These are phyloP conservation scores for Inga leiocalycina DNA, from an alignment of 306 rosid genomes.

Conservation along the genomic window DNA sequence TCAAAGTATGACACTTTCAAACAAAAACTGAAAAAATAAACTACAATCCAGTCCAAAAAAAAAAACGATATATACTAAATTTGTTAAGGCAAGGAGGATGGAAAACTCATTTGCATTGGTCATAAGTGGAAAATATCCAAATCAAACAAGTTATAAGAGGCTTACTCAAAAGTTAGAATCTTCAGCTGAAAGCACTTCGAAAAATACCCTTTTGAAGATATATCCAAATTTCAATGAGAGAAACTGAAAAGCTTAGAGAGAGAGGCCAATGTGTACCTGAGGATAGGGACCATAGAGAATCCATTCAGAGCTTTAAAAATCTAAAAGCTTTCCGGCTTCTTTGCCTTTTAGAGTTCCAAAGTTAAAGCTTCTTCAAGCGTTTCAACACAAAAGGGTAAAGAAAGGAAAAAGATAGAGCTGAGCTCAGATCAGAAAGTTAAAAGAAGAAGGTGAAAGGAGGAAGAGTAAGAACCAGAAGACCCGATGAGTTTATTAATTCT, in stretches of 20 bases:
- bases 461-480: neutral
- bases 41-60: conserved; percentile 37
- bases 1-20: conserved; percentile 33
- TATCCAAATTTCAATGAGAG: conserved; percentile 42
- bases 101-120: conserved; percentile 24
- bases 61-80: conserved; percentile 28
- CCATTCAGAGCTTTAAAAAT: conserved; percentile 58
- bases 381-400: conserved; percentile 38
- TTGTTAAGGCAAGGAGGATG: conserved; percentile 16
- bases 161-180: conserved; percentile 36
- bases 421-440: conserved; percentile 31
- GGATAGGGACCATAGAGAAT: conserved; percentile 61
- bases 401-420: conserved; percentile 8
- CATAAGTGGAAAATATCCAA: conserved; percentile 53
- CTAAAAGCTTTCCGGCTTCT: conserved; percentile 47
- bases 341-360: conserved; percentile 43
- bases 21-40: conserved; percentile 28
- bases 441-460: conserved; percentile 27
- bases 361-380: conserved; percentile 46
- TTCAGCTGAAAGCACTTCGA: conserved; percentile 6
- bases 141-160: conserved; percentile 61
- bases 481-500: neutral
- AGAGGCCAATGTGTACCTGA: conserved; percentile 55
- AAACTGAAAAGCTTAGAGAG: conserved; percentile 32
- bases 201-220: conserved; percentile 32